Evolutionary conservation across 805 yeast species (phyloP).

Genomic region (Suhomyces prunicola): DNA sequence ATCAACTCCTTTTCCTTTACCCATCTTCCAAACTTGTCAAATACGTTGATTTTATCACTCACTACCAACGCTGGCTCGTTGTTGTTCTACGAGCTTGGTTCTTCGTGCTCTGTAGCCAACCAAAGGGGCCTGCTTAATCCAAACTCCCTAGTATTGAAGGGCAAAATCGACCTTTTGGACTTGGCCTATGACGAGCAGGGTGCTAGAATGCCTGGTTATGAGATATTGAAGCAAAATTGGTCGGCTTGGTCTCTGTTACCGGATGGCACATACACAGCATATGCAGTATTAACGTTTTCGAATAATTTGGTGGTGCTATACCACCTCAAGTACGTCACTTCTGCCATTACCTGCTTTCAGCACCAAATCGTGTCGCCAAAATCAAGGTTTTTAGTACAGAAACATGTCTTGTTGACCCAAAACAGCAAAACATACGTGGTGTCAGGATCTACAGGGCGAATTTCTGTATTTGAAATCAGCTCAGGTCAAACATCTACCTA

Average conservation of each 20-base stretch:
- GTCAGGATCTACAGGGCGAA: constrained; percentile 8
- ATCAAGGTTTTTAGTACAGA: constrained; percentile 3
- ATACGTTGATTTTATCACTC: constrained; percentile 3
- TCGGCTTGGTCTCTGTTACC: constrained; percentile 3
- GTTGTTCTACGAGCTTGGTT: constrained; percentile 10
- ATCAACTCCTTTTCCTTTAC: constrained; percentile 28
- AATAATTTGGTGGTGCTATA: neutral
- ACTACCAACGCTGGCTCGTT: constrained; percentile 15
- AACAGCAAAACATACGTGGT: neutral
- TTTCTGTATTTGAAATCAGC: neutral
- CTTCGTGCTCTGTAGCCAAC: neutral
- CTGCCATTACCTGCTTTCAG: neutral
- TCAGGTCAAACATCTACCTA: neutral
- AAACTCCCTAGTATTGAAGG: neutral
- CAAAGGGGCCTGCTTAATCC: neutral
- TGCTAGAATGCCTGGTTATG: neutral
- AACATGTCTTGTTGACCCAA: neutral
- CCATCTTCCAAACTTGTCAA: constrained; percentile 4
- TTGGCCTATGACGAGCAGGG: neutral
- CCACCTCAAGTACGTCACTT: neutral
- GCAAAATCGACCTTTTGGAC: neutral
- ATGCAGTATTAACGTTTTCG: neutral
- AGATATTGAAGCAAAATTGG: constrained; percentile 16
- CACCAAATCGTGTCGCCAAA: neutral
- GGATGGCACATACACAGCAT: neutral